A percentile compares a stretch with the other conserved stretches of the same genome.
Conservation (phyloP, 352 stramenopile genomes). For the Aphanomyces euteiches region DNA sequence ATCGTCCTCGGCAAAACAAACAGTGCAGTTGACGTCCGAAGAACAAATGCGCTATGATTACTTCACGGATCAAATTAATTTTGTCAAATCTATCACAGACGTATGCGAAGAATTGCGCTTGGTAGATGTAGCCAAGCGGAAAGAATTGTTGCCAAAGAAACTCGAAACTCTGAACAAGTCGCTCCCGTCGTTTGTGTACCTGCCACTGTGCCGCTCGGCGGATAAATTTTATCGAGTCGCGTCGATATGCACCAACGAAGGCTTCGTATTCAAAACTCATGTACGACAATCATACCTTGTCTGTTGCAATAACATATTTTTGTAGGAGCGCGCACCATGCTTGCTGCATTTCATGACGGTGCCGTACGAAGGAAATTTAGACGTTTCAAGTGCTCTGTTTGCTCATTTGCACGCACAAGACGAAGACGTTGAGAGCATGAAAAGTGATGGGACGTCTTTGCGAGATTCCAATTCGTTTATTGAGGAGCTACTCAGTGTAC, state of each 20-base stretch:
- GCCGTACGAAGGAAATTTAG: conserved; percentile 41
- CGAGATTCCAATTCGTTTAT: background rate
- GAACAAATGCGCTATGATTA: conserved; percentile 69
- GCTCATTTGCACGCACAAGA: conserved; percentile 55
- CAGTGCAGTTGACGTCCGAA: conserved; percentile 37
- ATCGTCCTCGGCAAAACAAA: conserved; percentile 61
- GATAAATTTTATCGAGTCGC: conserved; percentile 67
- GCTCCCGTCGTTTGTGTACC: conserved; percentile 60
- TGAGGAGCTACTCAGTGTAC: conserved; percentile 16
- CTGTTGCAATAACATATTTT: conserved; percentile 6
- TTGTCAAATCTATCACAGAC: conserved; percentile 79
- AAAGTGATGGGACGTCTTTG: background rate
- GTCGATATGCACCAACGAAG: conserved; percentile 56
- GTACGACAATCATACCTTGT: conserved; percentile 35
- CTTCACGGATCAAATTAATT: conserved; percentile 75
- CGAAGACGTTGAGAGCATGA: conserved; percentile 7
- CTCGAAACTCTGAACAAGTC: conserved; percentile 43
- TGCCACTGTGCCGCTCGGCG: conserved; percentile 77
- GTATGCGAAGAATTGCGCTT: conserved; percentile 66
- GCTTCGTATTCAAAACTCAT: conserved; percentile 76
- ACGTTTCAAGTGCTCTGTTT: conserved; percentile 66
- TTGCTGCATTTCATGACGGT: conserved; percentile 69
- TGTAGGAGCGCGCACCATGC: conserved; percentile 67
- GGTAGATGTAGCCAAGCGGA: conserved; percentile 62
- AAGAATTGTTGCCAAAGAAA: conserved; percentile 46